phyloP scores from a whole-genome alignment of 805 yeast species.

The Ogataea haglerorum region DNA sequence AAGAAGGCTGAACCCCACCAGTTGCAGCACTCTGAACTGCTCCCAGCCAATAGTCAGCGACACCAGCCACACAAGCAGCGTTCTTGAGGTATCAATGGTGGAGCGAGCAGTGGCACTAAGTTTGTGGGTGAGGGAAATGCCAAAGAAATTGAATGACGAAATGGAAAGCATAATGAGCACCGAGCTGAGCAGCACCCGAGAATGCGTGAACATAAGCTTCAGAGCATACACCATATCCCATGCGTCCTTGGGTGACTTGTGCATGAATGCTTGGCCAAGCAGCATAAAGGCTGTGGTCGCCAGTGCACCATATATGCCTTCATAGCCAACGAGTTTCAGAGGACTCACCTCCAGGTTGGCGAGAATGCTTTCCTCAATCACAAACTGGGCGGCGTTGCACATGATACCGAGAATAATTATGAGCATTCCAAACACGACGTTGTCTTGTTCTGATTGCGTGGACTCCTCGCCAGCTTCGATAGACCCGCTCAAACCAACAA shows the following conservation, averaged over 20 bases:
- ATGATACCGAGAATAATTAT: constrained; percentile 59
- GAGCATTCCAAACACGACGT: constrained; percentile 51
- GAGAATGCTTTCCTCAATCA: constrained; percentile 69
- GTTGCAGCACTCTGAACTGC: constrained; percentile 55
- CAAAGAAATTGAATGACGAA: constrained; percentile 68
- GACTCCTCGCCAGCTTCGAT: constrained; percentile 21
- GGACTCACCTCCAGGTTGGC: constrained; percentile 53
- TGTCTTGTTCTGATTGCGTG: constrained; percentile 11
- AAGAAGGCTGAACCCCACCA: constrained; percentile 57
- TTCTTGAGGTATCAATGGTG: constrained; percentile 75
- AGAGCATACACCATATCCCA: constrained; percentile 56
- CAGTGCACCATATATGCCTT: constrained; percentile 63
- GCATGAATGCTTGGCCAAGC: constrained; percentile 37
- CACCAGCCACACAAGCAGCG: constrained; percentile 70
- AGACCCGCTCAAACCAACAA: constrained; percentile 73
- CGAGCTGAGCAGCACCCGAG: constrained; percentile 48
- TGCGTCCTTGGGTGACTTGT: constrained; percentile 43
- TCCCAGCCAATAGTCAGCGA: constrained; percentile 78
- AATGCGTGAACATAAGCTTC: constrained; percentile 43
- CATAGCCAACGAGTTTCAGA: constrained; percentile 64
- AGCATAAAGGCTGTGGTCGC: constrained; percentile 45
- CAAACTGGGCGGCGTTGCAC: constrained; percentile 76
- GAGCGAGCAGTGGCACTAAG: constrained; percentile 76
- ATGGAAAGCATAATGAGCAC: constrained; percentile 68
- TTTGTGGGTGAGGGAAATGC: constrained; percentile 61